Base-by-base conservation (phyloP, 2,329 filamentous ascomycete species). In the Apiospora malaysiana region DNA sequence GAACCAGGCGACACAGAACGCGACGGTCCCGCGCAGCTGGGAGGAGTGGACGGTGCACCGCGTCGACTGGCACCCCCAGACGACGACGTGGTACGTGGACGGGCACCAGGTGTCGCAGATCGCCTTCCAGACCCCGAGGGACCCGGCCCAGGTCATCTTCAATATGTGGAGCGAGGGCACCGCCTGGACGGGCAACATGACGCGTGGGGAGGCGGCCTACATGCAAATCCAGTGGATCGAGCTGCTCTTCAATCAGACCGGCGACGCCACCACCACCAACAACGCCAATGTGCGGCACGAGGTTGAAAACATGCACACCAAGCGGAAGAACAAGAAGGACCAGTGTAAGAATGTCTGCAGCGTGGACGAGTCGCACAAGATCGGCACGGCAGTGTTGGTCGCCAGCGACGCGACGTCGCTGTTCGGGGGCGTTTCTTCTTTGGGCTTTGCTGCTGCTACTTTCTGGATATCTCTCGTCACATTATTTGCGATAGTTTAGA, bases 191-290 rank as follows among this genome's bases (percentile, higher is more conserved):
- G 89, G 88, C 16, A 84, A 86, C 70, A 91, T 92, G 90, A 82
- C 77, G 1, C 74, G 81, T 2, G 81, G 83, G 12, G 83, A 81
- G 16, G 80, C 82, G 66, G 88, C 89, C 0, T 85, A 83, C 73
- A 82, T 91, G 78, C 86, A 91, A 76, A 84, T 91, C 43, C 86
- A 89, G 80, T 91, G 88, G 89, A 84, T 91, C 68, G 88, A 91
- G 76, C 83, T 91, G 81, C 82, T 88, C 27, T 91, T 86, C 74
- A 88, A 88, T 73, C 77, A 76, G 27, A 85, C 82, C 1, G 73
- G 72, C 42, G 51, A 47, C 23, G 40, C 42, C 27, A 23, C 68
- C 42, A 72, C 70, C 25, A 68, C 32, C 45, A 68, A 68, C 46
- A 66, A 49, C 49, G 45, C 42, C 40, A 59, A 74, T 66, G 66